Conservation (phyloP, 352 stramenopile genomes). For the Globisporangium nagaii region DNA sequence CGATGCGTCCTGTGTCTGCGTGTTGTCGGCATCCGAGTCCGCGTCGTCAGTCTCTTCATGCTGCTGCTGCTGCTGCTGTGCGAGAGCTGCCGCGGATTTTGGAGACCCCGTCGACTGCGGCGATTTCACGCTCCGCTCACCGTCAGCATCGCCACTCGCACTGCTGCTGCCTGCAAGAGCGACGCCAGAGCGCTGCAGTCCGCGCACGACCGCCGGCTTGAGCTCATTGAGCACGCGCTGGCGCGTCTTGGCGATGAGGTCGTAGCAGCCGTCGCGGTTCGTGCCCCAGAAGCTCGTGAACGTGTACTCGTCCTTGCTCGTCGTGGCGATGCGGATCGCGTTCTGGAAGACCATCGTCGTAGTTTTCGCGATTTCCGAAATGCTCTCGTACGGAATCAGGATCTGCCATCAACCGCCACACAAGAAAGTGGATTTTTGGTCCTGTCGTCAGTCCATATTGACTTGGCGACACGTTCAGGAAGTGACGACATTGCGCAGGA, state of each 20-base stretch:
- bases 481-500: too few species aligned
- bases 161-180: background rate
- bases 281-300: constrained; percentile 85
- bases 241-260: constrained; percentile 66
- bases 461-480: background rate
- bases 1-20: background rate
- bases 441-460: background rate
- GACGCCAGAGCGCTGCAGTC: background rate
- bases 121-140: background rate
- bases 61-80: background rate
- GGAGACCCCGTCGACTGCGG: background rate
- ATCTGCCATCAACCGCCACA: constrained; percentile 26
- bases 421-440: background rate
- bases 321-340: constrained; percentile 62
- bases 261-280: constrained; percentile 75
- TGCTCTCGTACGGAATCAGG: constrained; percentile 80
- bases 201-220: background rate
- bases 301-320: constrained; percentile 68
- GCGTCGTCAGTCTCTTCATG: constrained; percentile 5
- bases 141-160: background rate
- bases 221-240: constrained; percentile 31
- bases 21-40: constrained; percentile 1
- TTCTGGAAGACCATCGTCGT: constrained; percentile 81
- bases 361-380: constrained; percentile 75
- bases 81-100: background rate